Percentiles rank a stretch among this genome's conserved stretches.
Evolutionary conservation across 768 basidiomycete species (phyloP).

Genomic region (Termitomyces sp.): DNA sequence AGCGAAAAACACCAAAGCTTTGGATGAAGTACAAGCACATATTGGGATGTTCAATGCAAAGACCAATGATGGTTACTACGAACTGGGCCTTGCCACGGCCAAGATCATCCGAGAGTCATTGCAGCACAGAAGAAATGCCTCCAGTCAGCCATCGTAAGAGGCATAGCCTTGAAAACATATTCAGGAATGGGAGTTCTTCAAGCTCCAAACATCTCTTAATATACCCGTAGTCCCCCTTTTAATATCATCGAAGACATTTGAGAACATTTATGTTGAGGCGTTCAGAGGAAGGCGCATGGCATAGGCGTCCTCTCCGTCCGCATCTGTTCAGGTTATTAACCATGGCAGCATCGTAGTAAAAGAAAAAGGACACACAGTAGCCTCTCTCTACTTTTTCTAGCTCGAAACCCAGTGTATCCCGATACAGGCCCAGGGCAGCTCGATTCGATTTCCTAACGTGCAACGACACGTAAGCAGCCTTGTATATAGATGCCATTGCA

Average conservation of each 20-base stretch:
- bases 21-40: slow-evolving; percentile 82
- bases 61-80: slow-evolving; percentile 89
- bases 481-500: slow-evolving; percentile 86
- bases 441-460: slow-evolving; percentile 96
- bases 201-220: background rate
- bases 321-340: slow-evolving; percentile 46
- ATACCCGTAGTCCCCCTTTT: background rate
- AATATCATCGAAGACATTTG: background rate
- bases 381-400: slow-evolving; percentile 85
- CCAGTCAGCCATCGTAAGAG: background rate
- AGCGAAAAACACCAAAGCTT: slow-evolving; percentile 58
- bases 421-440: slow-evolving; percentile 84
- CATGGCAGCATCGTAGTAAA: background rate
- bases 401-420: slow-evolving; percentile 87
- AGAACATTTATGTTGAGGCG: background rate
- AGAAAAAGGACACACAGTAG: slow-evolving; percentile 63
- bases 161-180: background rate
- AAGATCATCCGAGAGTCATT: slow-evolving; percentile 58
- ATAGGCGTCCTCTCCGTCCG: slow-evolving; percentile 93
- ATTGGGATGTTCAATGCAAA: slow-evolving; percentile 80
- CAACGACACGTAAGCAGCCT: slow-evolving; percentile 82
- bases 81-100: slow-evolving; percentile 67
- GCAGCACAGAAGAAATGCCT: slow-evolving; percentile 20
- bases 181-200: background rate
- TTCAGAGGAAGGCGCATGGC: slow-evolving; percentile 76